A percentile compares a stretch with the other conserved stretches of the same genome.
These are phyloP conservation scores for Tricholoma matsutake DNA, from an alignment of 768 basidiomycete genomes.

Conservation along the genomic window DNA sequence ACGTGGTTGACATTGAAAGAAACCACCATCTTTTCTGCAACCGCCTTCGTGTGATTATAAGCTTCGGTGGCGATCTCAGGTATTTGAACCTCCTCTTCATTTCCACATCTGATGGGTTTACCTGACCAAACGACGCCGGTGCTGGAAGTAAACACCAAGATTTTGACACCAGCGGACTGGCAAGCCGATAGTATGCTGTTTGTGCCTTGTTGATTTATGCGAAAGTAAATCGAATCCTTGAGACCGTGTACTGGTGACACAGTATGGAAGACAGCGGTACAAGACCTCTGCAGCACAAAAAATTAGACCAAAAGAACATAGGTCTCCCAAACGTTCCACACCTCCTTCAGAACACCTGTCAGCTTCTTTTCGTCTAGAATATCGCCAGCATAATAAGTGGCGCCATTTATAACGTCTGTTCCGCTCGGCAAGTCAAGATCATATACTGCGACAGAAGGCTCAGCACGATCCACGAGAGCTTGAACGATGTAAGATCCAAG, in stretches of 20 bases:
- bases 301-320: background rate
- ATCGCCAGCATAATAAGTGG: slow-evolving; percentile 46
- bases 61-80: slow-evolving; percentile 40
- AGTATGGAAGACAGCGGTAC: slow-evolving; percentile 52
- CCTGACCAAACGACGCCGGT: slow-evolving; percentile 51
- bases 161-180: slow-evolving; percentile 33
- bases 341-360: slow-evolving; percentile 37
- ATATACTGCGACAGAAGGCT: slow-evolving; percentile 40
- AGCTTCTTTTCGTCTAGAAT: slow-evolving; percentile 42
- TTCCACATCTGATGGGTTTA: slow-evolving; percentile 40
- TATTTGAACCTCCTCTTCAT: slow-evolving; percentile 45
- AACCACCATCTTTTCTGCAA: slow-evolving; percentile 44
- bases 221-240: slow-evolving; percentile 36
- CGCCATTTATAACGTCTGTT: slow-evolving; percentile 29
- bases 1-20: background rate
- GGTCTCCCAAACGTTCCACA: slow-evolving; percentile 13
- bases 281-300: slow-evolving; percentile 22
- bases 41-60: slow-evolving; percentile 53
- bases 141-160: slow-evolving; percentile 52
- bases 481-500: slow-evolving; percentile 51
- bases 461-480: slow-evolving; percentile 38
- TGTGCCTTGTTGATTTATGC: slow-evolving; percentile 54
- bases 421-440: slow-evolving; percentile 49
- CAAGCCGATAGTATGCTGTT: slow-evolving; percentile 42
- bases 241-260: slow-evolving; percentile 45